phyloP scores from a whole-genome alignment of 2,329 filamentous ascomycete species.

The Hirsutella rhossiliensis region DNA sequence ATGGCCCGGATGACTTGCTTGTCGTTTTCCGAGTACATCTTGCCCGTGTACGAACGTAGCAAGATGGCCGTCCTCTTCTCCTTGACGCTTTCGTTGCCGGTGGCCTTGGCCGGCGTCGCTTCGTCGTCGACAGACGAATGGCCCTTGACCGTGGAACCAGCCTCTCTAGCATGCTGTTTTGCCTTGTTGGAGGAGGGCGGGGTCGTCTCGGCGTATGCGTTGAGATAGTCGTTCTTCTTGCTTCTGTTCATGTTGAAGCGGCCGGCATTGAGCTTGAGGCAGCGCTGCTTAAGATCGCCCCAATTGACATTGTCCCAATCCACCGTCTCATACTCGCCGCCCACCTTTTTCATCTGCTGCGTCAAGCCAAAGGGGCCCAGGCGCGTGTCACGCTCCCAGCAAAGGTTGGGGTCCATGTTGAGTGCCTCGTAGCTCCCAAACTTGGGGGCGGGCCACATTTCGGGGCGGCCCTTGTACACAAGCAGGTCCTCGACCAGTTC shows the following conservation, averaged over 20 bases:
- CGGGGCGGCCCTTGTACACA: constrained; percentile 49
- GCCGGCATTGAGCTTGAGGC: constrained; percentile 51
- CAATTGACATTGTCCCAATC: constrained; percentile 57
- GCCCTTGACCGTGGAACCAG: neutral
- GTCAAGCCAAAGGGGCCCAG: constrained; percentile 53
- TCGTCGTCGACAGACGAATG: too few relatives aligned
- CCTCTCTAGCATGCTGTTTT: neutral
- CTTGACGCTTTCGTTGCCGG: constrained; percentile 12
- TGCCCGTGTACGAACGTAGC: constrained; percentile 64
- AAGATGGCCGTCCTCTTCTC: constrained; percentile 59
- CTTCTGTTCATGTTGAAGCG: constrained; percentile 40
- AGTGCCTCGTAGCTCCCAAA: constrained; percentile 52
- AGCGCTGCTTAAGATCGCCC: constrained; percentile 57
- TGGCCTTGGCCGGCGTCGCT: neutral
- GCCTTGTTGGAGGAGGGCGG: constrained; percentile 6
- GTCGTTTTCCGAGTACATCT: constrained; percentile 67
- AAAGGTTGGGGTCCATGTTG: constrained; percentile 49
- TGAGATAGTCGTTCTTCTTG: constrained; percentile 29
- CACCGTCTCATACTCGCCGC: constrained; percentile 22
- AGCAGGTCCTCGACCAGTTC: constrained; percentile 47
- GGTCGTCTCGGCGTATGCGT: constrained; percentile 25
- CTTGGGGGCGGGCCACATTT: constrained; percentile 44
- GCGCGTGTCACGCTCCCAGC: constrained; percentile 57
- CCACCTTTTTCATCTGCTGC: constrained; percentile 33
- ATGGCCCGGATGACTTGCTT: constrained; percentile 68